A percentile compares a stretch with the other conserved stretches of the same genome.
These are phyloP conservation scores for Rhododendron ovatum DNA, from an alignment of 148 eudicot species.

Conservation along the genomic window DNA sequence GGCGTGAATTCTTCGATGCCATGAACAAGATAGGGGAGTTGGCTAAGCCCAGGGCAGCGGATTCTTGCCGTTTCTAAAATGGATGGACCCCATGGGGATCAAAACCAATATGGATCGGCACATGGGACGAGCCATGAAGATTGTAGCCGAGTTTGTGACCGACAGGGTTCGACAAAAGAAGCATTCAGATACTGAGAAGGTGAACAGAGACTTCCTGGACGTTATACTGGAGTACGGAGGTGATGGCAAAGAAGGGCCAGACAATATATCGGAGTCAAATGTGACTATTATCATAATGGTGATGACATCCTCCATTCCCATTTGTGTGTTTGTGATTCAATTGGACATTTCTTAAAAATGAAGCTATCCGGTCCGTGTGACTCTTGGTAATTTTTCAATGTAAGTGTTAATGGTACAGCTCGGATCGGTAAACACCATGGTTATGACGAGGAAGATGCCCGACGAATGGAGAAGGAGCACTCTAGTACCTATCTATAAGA, in stretches of 20 bases:
- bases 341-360: background rate
- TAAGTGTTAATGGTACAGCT: background rate
- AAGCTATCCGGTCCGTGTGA: background rate
- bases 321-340: background rate
- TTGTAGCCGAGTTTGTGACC: background rate
- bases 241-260: conserved; percentile 12
- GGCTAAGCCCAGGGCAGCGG: background rate
- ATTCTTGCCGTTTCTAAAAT: conserved; percentile 6
- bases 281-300: conserved; percentile 7
- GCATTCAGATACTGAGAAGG: background rate
- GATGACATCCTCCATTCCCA: background rate
- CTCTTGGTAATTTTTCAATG: background rate
- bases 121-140: background rate
- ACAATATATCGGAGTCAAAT: background rate
- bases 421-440: no score
- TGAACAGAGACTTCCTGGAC: background rate
- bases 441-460: no score
- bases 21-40: conserved; percentile 1
- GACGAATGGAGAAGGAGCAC: no score
- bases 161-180: background rate
- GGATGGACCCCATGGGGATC: conserved; percentile 1
- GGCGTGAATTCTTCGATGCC: background rate
- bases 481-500: no score
- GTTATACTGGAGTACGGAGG: conserved; percentile 2
- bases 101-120: background rate